Conservation (phyloP, 2,329 filamentous ascomycete genomes). For the Alternaria arbusti region DNA sequence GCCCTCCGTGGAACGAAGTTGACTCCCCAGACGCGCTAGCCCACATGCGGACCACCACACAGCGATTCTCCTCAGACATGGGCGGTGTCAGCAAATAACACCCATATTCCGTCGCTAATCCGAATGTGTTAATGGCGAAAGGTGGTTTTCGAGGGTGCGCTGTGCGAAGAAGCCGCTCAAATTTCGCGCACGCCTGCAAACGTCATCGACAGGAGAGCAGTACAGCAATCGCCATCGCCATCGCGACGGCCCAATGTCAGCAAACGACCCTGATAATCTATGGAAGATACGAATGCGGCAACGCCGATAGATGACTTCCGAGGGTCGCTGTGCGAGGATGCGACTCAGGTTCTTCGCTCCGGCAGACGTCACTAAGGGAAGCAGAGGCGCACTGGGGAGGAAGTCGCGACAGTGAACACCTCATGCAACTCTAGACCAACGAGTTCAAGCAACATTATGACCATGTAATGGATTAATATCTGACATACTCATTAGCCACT, state of each 20-base stretch:
- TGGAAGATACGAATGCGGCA: not conserved
- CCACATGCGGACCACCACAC: not conserved
- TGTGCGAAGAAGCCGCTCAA: not conserved
- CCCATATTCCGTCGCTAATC: no score
- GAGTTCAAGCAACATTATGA: no score
- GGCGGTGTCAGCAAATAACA: not conserved
- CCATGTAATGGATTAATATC: not conserved
- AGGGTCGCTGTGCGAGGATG: not conserved
- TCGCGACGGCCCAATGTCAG: not conserved
- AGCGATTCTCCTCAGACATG: not conserved
- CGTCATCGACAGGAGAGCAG: not conserved
- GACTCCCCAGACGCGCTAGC: not conserved
- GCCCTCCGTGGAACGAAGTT: not conserved
- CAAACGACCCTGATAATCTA: rapidly evolving
- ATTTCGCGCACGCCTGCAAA: not conserved
- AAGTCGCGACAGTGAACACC: not conserved
- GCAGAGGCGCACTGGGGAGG: not conserved
- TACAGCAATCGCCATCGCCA: not conserved
- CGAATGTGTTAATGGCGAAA: no score
- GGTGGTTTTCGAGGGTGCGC: not conserved
- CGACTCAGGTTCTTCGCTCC: not conserved
- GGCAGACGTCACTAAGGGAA: not conserved
- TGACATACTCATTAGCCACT: not conserved
- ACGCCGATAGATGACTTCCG: no score
- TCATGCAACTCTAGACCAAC: no score